Evolutionary conservation across 805 yeast species (phyloP).

Genomic region (Isabelozyma pseudorhagii): DNA sequence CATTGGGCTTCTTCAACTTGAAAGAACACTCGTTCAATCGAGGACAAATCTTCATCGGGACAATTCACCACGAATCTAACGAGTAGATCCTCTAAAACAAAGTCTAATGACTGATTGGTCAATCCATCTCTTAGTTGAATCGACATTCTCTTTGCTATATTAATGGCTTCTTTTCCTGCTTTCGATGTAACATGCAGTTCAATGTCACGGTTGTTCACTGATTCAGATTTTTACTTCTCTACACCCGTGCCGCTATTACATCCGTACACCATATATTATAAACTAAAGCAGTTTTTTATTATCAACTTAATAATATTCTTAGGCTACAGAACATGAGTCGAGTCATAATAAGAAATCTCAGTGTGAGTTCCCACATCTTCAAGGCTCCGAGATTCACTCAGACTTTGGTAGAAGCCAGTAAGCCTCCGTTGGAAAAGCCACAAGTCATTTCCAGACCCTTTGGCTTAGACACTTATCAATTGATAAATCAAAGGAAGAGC

Average conservation of each 20-base stretch:
- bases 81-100: slow-evolving; percentile 77
- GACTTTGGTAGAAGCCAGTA: slow-evolving; percentile 35
- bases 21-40: slow-evolving; percentile 78
- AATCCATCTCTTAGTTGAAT: slow-evolving; percentile 55
- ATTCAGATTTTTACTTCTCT: neutral
- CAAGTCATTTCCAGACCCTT: slow-evolving; percentile 32
- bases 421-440: slow-evolving; percentile 35
- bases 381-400: slow-evolving; percentile 32
- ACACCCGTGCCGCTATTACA: neutral
- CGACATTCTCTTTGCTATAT: slow-evolving; percentile 41
- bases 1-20: slow-evolving; percentile 98
- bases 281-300: neutral
- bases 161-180: neutral
- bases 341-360: neutral
- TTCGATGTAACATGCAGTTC: neutral
- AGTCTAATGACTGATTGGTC: slow-evolving; percentile 63
- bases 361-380: neutral
- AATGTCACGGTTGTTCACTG: neutral
- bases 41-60: slow-evolving; percentile 85
- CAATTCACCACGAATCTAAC: slow-evolving; percentile 90
- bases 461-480: slow-evolving; percentile 30
- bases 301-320: neutral
- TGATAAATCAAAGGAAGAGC: slow-evolving; percentile 17
- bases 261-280: neutral
- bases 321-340: neutral